Base-by-base conservation (phyloP, 345 rosid genomes). In the Pistacia vera region DNA sequence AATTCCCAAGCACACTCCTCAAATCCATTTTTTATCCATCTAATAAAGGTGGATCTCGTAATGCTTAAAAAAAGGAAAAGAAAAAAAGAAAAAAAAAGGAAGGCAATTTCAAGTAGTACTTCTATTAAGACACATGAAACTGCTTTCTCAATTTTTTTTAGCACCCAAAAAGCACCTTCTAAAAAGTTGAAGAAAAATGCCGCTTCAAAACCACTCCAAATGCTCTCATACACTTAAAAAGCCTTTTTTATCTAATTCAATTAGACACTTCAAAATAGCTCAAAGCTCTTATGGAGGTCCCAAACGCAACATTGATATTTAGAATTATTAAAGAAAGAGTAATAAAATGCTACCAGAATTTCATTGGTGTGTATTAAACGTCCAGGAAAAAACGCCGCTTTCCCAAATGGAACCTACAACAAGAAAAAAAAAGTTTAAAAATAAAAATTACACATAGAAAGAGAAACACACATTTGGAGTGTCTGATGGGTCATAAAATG, bases 351-450 rank as follows among this genome's bases (percentile, higher is more conserved):
- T 88, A 95, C 98, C 92, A 88, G 66, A 75, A 85, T 86, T 87
- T 95, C 99, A 75, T 95, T 95, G 35, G 98, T 93, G 81, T 95
- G 99, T 12, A 92, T 72, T 79, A 95, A 81, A 68, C 90, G 91
- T 57, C 98, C 96, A 36, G 99, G 98, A 70, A 95, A 90, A 77
- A 93, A 92, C 8, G 97, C 97, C 35, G 85, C 83, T 86, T 92
- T 92, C 46, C 98, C 96, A 28, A 92, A 93, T 0, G 96, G 99
- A 79, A 92, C 97, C 97, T 92, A 61, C 52, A 59, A 49, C 55
- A 57, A 62, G 1, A 59, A 46, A 66, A 41, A 25, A 11, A 28
- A 66, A 64, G 12, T n/a, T n/a, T 4, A 11, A 36, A 63, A 14
- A 64, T 20, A 13, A 8, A 4, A 30, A 58, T 44, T 8, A 11